Conservation (phyloP, 2,329 filamentous ascomycete genomes). For the Periglandula ipomoeae region DNA sequence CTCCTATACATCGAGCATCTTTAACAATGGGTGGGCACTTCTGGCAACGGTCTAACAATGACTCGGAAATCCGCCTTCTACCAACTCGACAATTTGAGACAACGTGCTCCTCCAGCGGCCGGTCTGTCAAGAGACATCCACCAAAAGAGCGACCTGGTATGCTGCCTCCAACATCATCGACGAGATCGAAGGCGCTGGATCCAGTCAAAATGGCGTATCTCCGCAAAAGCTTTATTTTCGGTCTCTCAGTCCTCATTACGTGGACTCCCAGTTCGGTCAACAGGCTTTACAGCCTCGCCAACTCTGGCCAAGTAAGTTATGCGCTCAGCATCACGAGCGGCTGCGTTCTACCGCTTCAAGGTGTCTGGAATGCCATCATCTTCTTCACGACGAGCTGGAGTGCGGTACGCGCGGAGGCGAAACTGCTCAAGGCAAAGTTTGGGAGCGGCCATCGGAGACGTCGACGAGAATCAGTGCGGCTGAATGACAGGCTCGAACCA, state of each 20-base stretch:
- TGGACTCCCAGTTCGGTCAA: constrained; percentile 64
- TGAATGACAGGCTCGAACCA: constrained; percentile 19
- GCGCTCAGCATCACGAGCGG: constrained; percentile 59
- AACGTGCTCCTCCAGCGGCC: constrained; percentile 19
- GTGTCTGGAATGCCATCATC: constrained; percentile 71
- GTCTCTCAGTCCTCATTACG: constrained; percentile 48
- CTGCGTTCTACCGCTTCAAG: constrained; percentile 66
- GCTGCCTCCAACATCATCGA: constrained; percentile 19
- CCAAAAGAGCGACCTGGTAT: constrained; percentile 14
- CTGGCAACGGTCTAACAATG: constrained; percentile 14
- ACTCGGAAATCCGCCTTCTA: constrained; percentile 4
- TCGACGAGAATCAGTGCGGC: constrained; percentile 12
- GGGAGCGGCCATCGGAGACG: constrained; percentile 5
- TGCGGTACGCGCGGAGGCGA: constrained; percentile 19
- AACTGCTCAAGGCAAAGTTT: constrained; percentile 11
- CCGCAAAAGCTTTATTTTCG: constrained; percentile 52
- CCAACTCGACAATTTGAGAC: constrained; percentile 19
- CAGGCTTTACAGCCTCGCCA: constrained; percentile 56
- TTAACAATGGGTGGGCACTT: constrained; percentile 11
- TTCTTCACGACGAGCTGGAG: constrained; percentile 59
- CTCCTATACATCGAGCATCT: constrained; percentile 7
- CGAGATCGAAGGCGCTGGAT: constrained; percentile 30
- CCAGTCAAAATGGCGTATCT: constrained; percentile 51
- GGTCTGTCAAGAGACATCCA: constrained; percentile 7
- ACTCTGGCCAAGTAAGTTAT: constrained; percentile 42